Percentiles rank a stretch among this genome's conserved stretches.
Evolutionary conservation across 306 rosid species (phyloP).

Genomic region (Sechiopsis laciniata): DNA sequence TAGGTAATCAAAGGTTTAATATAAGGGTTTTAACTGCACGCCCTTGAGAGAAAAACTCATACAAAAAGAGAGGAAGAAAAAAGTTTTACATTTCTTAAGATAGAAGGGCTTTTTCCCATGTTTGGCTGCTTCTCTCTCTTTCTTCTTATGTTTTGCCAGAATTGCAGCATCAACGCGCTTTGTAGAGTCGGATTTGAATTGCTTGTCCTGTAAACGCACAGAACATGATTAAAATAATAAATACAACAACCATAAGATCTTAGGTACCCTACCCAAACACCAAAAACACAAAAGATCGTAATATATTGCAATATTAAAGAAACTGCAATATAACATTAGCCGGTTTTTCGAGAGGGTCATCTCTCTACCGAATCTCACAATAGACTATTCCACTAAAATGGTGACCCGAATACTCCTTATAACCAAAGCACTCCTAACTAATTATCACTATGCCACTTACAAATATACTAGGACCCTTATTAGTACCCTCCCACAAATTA

Average conservation of each 20-base stretch:
- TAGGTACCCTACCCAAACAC: too few relatives aligned
- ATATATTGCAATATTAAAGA: too few relatives aligned
- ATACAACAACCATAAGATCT: background rate
- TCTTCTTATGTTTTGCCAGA: constrained; percentile 63
- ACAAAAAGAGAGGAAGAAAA: constrained; percentile 16
- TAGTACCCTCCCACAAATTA: too few relatives aligned
- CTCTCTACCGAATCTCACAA: too few relatives aligned
- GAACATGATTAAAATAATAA: background rate
- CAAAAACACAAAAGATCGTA: too few relatives aligned
- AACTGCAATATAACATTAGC: too few relatives aligned
- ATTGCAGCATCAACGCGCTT: constrained; percentile 40
- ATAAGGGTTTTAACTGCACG: background rate
- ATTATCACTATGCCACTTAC: too few relatives aligned
- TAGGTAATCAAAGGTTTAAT: background rate
- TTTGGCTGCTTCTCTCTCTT: constrained; percentile 70
- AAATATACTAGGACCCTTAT: too few relatives aligned
- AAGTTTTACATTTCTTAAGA: constrained; percentile 49
- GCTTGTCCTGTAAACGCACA: constrained; percentile 55
- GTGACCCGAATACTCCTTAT: too few relatives aligned
- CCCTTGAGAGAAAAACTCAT: background rate
- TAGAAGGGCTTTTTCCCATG: constrained; percentile 66
- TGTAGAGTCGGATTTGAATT: constrained; percentile 40
- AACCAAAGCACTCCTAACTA: too few relatives aligned
- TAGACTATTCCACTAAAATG: too few relatives aligned
- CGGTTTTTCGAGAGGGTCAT: too few relatives aligned